These are phyloP conservation scores for Leccinum incarnatum DNA, from an alignment of 768 basidiomycete species.

Conservation along the genomic window DNA sequence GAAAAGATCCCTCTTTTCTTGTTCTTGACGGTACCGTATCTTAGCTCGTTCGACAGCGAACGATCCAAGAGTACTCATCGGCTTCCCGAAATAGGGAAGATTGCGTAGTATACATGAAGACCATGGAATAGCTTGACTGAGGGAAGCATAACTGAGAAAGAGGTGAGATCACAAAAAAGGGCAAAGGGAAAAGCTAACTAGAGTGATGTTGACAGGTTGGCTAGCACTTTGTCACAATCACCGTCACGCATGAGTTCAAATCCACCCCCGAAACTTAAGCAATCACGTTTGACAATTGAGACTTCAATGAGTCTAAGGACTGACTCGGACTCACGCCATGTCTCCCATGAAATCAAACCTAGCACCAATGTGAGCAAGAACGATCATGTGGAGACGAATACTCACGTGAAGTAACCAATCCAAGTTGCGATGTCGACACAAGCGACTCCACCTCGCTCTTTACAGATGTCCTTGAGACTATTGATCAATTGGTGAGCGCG, in stretches of 20 bases:
- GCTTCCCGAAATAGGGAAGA: conserved; percentile 31
- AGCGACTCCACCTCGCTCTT: conserved; percentile 10
- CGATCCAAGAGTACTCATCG: conserved; percentile 27
- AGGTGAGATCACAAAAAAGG: conserved; percentile 4
- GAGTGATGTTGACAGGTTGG: conserved; percentile 28
- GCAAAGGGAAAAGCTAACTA: conserved; percentile 18
- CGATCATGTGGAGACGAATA: not conserved
- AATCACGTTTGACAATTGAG: not conserved
- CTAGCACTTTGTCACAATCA: conserved; percentile 32
- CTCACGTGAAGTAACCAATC: conserved; percentile 26
- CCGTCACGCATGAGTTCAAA: conserved; percentile 38
- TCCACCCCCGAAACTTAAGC: conserved; percentile 36
- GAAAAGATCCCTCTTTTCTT: conserved; percentile 32
- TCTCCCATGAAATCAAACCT: conserved; percentile 30
- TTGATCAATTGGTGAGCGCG: conserved; percentile 22
- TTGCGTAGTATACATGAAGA: conserved; percentile 20
- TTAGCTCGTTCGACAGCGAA: conserved; percentile 28
- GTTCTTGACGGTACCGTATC: conserved; percentile 19
- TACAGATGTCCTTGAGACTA: conserved; percentile 9
- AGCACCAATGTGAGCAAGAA: not conserved
- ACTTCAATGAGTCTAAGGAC: not conserved
- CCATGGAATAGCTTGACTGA: conserved; percentile 25
- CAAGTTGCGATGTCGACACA: conserved; percentile 16
- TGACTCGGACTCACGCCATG: conserved; percentile 24
- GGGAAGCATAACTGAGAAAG: conserved; percentile 9